Evolutionary conservation across 371 early-diverging fungal genomes (phyloP).

Genomic region (Apophysomyces elegans): DNA sequence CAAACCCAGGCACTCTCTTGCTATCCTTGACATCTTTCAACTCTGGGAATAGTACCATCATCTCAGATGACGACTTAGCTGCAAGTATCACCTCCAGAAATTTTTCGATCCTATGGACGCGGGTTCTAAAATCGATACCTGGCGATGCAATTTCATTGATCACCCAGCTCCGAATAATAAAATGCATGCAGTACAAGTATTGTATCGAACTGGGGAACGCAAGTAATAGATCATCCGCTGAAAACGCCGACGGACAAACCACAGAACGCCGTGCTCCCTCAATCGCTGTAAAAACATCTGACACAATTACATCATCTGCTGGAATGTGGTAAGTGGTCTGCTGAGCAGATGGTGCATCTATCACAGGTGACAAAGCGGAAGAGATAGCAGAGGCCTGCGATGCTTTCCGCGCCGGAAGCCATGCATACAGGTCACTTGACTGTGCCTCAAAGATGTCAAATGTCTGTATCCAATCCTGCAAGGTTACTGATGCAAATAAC

Average conservation of each 20-base stretch:
- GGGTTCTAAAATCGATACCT: slow-evolving; percentile 50
- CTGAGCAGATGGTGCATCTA: slow-evolving; percentile 34
- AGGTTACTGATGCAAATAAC: slow-evolving; percentile 62
- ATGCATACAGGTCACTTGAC: slow-evolving; percentile 69
- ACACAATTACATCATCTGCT: slow-evolving; percentile 60
- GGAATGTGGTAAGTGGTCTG: slow-evolving; percentile 31
- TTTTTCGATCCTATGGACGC: slow-evolving; percentile 65
- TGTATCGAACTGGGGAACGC: slow-evolving; percentile 76
- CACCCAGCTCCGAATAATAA: slow-evolving; percentile 75
- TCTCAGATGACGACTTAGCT: slow-evolving; percentile 53
- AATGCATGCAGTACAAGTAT: slow-evolving; percentile 70
- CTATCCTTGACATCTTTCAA: slow-evolving; percentile 27
- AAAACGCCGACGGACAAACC: slow-evolving; percentile 41
- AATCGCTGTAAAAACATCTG: slow-evolving; percentile 71
- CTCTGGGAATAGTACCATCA: slow-evolving; percentile 40
- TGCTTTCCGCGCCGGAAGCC: slow-evolving; percentile 70
- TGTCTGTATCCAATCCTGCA: slow-evolving; percentile 77
- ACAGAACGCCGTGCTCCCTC: slow-evolving; percentile 53
- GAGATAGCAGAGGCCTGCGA: slow-evolving; percentile 40
- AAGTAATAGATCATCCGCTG: slow-evolving; percentile 53
- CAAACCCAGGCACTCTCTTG: slow-evolving; percentile 71
- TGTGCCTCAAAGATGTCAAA: slow-evolving; percentile 76
- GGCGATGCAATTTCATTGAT: slow-evolving; percentile 64
- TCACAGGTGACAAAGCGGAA: slow-evolving; percentile 39
- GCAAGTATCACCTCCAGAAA: slow-evolving; percentile 63